Conservation (phyloP, 768 basidiomycete genomes). For the Phanerochaete sordida region DNA sequence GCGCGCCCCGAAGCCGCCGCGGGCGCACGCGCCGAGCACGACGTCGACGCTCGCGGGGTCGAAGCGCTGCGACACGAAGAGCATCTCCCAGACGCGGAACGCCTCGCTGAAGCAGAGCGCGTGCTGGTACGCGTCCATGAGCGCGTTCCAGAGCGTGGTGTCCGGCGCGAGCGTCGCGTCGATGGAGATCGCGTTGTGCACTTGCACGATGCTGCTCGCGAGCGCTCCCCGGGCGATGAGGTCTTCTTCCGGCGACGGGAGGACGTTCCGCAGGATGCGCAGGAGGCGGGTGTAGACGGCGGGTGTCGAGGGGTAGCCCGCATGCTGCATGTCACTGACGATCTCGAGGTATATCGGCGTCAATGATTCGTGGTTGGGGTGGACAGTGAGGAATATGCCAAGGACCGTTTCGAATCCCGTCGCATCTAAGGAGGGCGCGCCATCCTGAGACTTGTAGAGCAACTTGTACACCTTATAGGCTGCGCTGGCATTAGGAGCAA, state of each 20-base stretch:
- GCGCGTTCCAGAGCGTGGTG: conserved; percentile 66
- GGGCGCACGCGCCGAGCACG: conserved; percentile 82
- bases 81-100: conserved; percentile 76
- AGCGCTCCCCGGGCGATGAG: conserved; percentile 31
- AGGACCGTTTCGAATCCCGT: conserved; percentile 64
- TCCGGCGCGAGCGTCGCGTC: conserved; percentile 77
- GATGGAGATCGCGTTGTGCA: conserved; percentile 75
- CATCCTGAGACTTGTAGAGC: conserved; percentile 28
- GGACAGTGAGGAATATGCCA: conserved; percentile 51
- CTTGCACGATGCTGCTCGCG: conserved; percentile 50
- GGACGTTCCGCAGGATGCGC: conserved; percentile 44
- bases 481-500: conserved; percentile 47
- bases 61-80: conserved; percentile 55
- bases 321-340: conserved; percentile 73
- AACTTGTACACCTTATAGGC: conserved; percentile 61
- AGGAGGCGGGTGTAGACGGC: conserved; percentile 69
- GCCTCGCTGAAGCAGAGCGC: conserved; percentile 68
- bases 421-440: conserved; percentile 40
- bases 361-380: conserved; percentile 14
- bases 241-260: conserved; percentile 19
- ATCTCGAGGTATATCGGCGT: conserved; percentile 58
- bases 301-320: conserved; percentile 53
- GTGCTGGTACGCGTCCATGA: conserved; percentile 90
- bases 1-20: conserved; percentile 44
- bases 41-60: conserved; percentile 71